A percentile compares a stretch with the other conserved stretches of the same genome.
phyloP scores from a whole-genome alignment of 2,329 filamentous ascomycete species.

The Penicillium carneum region DNA sequence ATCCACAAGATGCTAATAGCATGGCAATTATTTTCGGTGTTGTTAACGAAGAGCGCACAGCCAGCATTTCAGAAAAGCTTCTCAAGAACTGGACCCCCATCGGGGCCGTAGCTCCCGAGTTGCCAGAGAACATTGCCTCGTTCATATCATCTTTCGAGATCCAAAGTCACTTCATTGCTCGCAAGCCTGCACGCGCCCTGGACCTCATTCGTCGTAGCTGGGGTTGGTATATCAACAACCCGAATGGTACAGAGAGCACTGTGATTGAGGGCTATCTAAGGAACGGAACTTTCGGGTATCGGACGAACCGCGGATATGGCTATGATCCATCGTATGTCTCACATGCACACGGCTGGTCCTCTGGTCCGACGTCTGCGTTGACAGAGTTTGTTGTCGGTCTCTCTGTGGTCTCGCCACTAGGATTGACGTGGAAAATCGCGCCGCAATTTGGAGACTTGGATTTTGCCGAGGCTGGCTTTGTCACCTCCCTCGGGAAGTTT shows the following conservation, averaged over 20 bases:
- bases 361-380: conserved; percentile 53
- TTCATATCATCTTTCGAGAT: conserved; percentile 68
- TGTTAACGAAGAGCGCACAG: conserved; percentile 46
- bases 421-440: conserved; percentile 53
- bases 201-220: conserved; percentile 64
- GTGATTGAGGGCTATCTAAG: conserved; percentile 66
- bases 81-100: conserved; percentile 63
- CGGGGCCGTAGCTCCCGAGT: conserved; percentile 63
- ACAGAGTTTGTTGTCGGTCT: conserved; percentile 57
- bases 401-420: conserved; percentile 50
- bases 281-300: conserved; percentile 66
- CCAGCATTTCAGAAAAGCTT: conserved; percentile 56
- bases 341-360: conserved; percentile 55
- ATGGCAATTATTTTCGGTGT: conserved; percentile 62
- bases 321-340: conserved; percentile 56
- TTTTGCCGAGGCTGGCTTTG: conserved; percentile 56
- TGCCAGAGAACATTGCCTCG: conserved; percentile 64
- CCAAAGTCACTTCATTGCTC: conserved; percentile 62
- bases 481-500: conserved; percentile 56
- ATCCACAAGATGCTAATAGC: conserved; percentile 68
- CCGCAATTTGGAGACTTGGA: conserved; percentile 56
- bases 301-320: conserved; percentile 60
- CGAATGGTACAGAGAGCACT: conserved; percentile 65
- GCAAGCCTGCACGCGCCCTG: conserved; percentile 60
- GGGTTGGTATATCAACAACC: conserved; percentile 67